These are phyloP conservation scores for Linnemannia zychae DNA, from an alignment of 192 early-diverging fungal genomes.

Conservation along the genomic window DNA sequence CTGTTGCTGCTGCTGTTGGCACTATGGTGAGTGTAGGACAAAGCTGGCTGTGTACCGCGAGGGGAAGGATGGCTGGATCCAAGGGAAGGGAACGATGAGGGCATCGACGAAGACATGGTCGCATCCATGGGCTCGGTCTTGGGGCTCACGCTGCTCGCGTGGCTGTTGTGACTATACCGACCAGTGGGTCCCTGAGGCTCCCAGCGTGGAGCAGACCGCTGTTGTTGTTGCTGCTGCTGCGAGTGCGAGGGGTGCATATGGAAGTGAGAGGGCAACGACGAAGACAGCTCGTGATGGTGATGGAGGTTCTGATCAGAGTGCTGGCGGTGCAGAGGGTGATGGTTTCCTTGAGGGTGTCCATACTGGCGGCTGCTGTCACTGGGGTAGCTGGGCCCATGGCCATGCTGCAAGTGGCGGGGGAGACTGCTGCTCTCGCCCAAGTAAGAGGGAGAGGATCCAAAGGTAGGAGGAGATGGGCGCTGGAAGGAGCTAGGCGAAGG, in stretches of 20 bases:
- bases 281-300: slow-evolving; percentile 49
- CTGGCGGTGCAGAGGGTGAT: slow-evolving; percentile 8
- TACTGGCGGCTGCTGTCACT: slow-evolving; percentile 18
- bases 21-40: slow-evolving; percentile 26
- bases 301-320: slow-evolving; percentile 20
- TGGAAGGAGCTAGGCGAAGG: slow-evolving; percentile 53
- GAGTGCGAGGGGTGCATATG: slow-evolving; percentile 29
- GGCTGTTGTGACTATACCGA: not conserved
- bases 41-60: slow-evolving; percentile 11
- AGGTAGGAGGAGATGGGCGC: slow-evolving; percentile 20
- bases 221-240: not conserved
- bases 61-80: slow-evolving; percentile 18
- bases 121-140: slow-evolving; percentile 45
- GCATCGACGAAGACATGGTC: slow-evolving; percentile 48
- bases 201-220: slow-evolving; percentile 31
- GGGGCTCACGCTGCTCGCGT: slow-evolving; percentile 39
- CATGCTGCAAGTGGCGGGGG: slow-evolving; percentile 31
- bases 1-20: slow-evolving; percentile 16
- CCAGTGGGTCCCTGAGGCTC: slow-evolving; percentile 28
- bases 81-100: slow-evolving; percentile 32
- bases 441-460: slow-evolving; percentile 19
- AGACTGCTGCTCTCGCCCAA: slow-evolving; percentile 35
- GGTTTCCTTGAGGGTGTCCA: slow-evolving; percentile 14
- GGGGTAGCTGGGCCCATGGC: not conserved
- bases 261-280: slow-evolving; percentile 52